Conservation (phyloP, 495 filamentous ascomycete genomes). For the Neurospora sp. region DNA sequence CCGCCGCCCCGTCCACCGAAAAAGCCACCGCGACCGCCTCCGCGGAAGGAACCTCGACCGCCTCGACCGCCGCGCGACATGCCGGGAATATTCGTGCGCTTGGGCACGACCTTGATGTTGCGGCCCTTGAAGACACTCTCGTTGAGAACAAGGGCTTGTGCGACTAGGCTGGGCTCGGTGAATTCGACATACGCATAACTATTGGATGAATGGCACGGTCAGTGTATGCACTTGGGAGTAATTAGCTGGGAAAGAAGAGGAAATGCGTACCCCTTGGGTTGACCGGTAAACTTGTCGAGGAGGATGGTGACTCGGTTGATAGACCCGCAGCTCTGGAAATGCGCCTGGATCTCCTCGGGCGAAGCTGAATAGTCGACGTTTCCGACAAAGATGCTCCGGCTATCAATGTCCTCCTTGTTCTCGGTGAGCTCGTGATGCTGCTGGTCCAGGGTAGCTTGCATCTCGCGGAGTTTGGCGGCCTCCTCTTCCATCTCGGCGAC, state of each 20-base stretch:
- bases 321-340: conserved; percentile 94
- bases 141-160: conserved; percentile 88
- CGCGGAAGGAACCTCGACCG: conserved; percentile 36
- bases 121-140: conserved; percentile 94
- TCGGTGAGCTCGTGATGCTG: conserved; percentile 74
- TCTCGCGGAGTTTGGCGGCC: conserved; percentile 90
- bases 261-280: conserved; percentile 80
- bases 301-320: conserved; percentile 98
- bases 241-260: background rate
- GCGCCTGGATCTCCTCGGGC: conserved; percentile 96
- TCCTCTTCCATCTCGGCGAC: conserved; percentile 99
- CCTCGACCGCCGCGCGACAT: conserved; percentile 72
- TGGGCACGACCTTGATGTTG: conserved; percentile 94
- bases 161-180: conserved; percentile 85
- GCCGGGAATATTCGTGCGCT: conserved; percentile 93
- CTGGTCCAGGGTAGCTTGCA: conserved; percentile 85
- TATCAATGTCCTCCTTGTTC: conserved; percentile 93
- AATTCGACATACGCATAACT: conserved; percentile 99
- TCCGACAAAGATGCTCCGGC: conserved; percentile 92
- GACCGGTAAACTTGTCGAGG: conserved; percentile 94
- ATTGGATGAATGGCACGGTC: conserved; percentile 6
- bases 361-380: conserved; percentile 98
- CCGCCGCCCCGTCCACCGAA: conserved; percentile 44
- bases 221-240: background rate
- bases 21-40: conserved; percentile 49